Evolutionary conservation across 2,329 filamentous ascomycete genomes (phyloP).

Genomic region (Chrysoporthe puriensis): DNA sequence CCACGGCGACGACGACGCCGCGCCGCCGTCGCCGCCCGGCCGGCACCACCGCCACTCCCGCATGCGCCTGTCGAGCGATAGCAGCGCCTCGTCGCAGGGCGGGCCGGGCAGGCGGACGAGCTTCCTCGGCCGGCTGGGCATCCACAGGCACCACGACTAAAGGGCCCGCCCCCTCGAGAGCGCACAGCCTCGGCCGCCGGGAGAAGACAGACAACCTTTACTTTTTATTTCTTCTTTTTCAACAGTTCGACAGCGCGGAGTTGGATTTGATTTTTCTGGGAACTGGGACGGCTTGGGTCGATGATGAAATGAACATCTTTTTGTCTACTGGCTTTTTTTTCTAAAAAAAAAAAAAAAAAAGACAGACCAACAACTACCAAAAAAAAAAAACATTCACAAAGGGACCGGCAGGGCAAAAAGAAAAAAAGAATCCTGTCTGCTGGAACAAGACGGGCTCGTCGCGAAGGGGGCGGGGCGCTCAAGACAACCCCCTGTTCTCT

Average conservation of each 20-base stretch:
- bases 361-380: too few relatives aligned
- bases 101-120: conserved; percentile 24
- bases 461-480: not conserved
- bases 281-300: not conserved
- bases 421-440: conserved; percentile 6
- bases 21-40: conserved; percentile 12
- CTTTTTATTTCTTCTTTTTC: not conserved
- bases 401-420: not conserved
- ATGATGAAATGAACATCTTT: conserved; percentile 15
- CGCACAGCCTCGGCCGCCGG: not conserved
- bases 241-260: conserved; percentile 21
- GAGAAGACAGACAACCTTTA: not conserved
- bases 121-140: conserved; percentile 26
- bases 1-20: conserved; percentile 31
- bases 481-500: not conserved
- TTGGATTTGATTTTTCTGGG: conserved; percentile 8
- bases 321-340: conserved; percentile 10
- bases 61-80: conserved; percentile 17
- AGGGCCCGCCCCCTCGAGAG: too few relatives aligned
- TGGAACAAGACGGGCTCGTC: conserved; percentile 8
- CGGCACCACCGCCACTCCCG: conserved; percentile 8
- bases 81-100: conserved; percentile 18
- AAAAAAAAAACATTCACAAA: not conserved
- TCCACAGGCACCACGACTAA: conserved; percentile 16
- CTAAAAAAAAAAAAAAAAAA: too few relatives aligned